Percentiles rank a stretch among this genome's conserved stretches.
Evolutionary conservation across 129 eudicot genomes (phyloP).

Genomic region (Flaveria brownii): DNA sequence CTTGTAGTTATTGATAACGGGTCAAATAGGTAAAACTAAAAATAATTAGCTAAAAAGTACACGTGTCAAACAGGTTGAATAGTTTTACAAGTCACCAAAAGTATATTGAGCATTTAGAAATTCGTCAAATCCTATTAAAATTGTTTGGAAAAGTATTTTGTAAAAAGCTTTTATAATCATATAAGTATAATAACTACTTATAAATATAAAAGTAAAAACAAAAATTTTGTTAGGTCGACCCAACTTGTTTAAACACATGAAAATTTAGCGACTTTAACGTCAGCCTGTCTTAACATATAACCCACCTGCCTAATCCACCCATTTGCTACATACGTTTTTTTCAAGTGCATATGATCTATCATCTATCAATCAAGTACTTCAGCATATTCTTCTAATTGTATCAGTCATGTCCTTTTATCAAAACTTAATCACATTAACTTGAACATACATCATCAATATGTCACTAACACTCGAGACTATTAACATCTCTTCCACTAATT

Average conservation of each 20-base stretch:
- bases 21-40: not conserved
- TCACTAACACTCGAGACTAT: not conserved
- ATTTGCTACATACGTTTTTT: not conserved
- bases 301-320: not conserved
- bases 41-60: not conserved
- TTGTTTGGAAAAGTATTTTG: not conserved
- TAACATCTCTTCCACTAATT: not conserved
- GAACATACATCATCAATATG: not conserved
- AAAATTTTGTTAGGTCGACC: not conserved
- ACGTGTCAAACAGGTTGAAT: not conserved
- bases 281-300: not conserved
- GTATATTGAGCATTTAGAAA: not conserved
- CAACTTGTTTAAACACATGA: not conserved
- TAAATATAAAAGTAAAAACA: not conserved
- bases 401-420: not conserved
- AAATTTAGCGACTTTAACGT: not conserved
- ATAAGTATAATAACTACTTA: not conserved
- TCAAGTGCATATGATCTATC: not conserved
- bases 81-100: conserved; percentile 7
- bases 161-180: not conserved
- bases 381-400: not conserved
- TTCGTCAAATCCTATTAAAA: not conserved
- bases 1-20: not conserved
- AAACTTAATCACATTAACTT: not conserved
- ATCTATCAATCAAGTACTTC: not conserved